These are phyloP conservation scores for Powellomyces hirtus DNA, from an alignment of 192 early-diverging fungal species.

Conservation along the genomic window DNA sequence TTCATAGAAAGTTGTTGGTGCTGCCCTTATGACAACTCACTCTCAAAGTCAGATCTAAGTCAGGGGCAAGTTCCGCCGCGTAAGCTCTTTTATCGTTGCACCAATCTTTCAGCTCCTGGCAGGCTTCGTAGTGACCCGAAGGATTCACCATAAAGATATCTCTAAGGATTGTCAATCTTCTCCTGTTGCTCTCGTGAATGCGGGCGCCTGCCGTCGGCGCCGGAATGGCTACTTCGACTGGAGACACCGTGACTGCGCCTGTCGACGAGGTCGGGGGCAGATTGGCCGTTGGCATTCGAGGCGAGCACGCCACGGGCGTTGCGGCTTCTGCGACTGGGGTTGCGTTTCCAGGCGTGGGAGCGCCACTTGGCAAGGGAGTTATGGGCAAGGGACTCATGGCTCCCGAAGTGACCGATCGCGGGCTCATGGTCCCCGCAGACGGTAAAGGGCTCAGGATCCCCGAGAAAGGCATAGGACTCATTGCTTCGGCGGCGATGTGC, in stretches of 20 bases:
- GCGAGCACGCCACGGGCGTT: background rate
- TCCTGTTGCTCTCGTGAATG: conserved; percentile 17
- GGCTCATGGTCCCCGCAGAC: background rate
- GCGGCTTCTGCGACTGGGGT: background rate
- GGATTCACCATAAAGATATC: conserved; percentile 14
- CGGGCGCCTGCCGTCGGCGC: background rate
- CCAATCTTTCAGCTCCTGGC: conserved; percentile 25
- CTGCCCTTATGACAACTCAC: background rate
- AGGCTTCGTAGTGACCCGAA: conserved; percentile 19
- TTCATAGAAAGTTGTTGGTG: background rate
- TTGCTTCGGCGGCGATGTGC: background rate
- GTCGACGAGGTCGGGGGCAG: background rate
- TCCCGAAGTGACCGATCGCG: background rate
- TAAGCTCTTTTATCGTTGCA: conserved; percentile 34
- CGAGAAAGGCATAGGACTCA: background rate
- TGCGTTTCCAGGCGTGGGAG: background rate
- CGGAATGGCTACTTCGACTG: background rate
- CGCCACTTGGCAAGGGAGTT: background rate
- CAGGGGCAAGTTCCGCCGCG: conserved; percentile 18
- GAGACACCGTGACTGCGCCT: background rate
- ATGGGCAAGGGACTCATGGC: background rate
- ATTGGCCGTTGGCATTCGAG: background rate
- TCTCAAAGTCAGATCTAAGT: conserved; percentile 24
- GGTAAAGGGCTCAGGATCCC: background rate
- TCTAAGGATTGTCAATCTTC: conserved; percentile 9